Evolutionary conservation across 2,329 filamentous ascomycete genomes (phyloP), one percentile per base, ranked within the genome.

Genomic region (Diaporthe caulivora): DNA sequence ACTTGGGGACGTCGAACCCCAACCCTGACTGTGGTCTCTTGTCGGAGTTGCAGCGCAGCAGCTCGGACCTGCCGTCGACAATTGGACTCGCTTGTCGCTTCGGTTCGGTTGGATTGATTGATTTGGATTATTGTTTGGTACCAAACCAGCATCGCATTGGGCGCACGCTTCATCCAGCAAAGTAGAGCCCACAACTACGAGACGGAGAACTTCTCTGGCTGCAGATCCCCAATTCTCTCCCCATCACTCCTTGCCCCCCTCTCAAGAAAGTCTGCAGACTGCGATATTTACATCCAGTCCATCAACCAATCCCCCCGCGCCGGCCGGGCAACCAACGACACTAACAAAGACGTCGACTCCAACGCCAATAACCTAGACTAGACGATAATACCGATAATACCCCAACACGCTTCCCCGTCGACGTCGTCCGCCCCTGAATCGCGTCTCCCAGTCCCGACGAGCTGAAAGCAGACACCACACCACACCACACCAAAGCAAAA

Each of bases 11-110:
- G 8, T 37, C 2, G 6, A 26, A 34, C 60, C 60, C 60, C 29
- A 53, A 67, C 44, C 62, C 62, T 24, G 10, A 26, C 1, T 4
- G 3, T 2, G 1, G n/a, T n/a, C n/a, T n/a, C n/a, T n/a, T n/a
- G n/a, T n/a, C n/a, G n/a, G n/a, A n/a, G n/a, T 6, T 15, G 24
- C 24, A 40, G 11, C 31, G 24, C 29, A 31, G 29, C 62, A 67
- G 62, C 62, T 67, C 47, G 62, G 62, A 31, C 62, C 47, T 67
- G 62, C 47, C 62, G 62, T 67, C n/a, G 62, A 67, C 62, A 67
- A 67, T 67, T 62, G 42, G 60, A 47, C 60, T 49, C 29, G 62
- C 62, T 40, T n/a, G n/a, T n/a, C 37, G 37, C 37, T 40, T 67
- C 62, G 62, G 13, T 53, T 67, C 62, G 62, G n/a, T 29, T 67